Base-by-base conservation (phyloP, 306 rosid genomes). In the Leucaena leucocephala region DNA sequence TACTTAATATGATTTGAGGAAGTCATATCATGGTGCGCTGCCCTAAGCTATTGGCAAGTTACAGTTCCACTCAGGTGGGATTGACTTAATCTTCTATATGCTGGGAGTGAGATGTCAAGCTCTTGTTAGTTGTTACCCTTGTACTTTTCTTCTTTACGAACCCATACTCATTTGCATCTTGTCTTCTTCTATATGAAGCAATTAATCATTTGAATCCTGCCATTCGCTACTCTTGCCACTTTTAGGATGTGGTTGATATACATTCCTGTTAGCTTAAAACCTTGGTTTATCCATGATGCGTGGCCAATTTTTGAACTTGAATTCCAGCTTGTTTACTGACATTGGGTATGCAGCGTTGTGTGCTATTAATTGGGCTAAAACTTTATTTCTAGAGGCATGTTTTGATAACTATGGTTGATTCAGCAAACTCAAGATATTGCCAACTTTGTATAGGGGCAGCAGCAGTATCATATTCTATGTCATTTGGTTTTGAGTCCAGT, bases 161-260 rank as follows among this genome's bases (percentile, higher is more conserved):
- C 55, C 17, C 4, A 43, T 46, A 42, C 33, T 27, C 8, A 27
- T 59, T 21, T 66, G 16, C 46, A 55, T 36, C 52, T 21, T 54
- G 9, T 21, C 40, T 16, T 40, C 43, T 40, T 52, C 21, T 52
- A 21, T 19, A 19, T n/a, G 33, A 43, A 43, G 16, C 50, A 40
- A 42, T 45, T 7, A 40, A 67, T 22, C 11, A 22, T 11, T 58
- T 67, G 17, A 58, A 43, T 49, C 55, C 66, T 68, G 10, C 16
- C 12, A 50, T 40, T n/a, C 42, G 74, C 68, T 68, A 40, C 22
- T 3, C 5, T 22, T 54, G 81, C 38, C 57, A 39, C 68, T 68
- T 55, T 6, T 4, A 8, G 21, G 40, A 49, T 57, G 44, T 71
- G 39, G 17, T 15, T 15, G 42, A 33, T 49, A 3, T 52, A 34